Percentiles rank a stretch among this genome's conserved stretches.
phyloP scores from a whole-genome alignment of 2,329 filamentous ascomycete species.

The Chaetomiaceae sp. region DNA sequence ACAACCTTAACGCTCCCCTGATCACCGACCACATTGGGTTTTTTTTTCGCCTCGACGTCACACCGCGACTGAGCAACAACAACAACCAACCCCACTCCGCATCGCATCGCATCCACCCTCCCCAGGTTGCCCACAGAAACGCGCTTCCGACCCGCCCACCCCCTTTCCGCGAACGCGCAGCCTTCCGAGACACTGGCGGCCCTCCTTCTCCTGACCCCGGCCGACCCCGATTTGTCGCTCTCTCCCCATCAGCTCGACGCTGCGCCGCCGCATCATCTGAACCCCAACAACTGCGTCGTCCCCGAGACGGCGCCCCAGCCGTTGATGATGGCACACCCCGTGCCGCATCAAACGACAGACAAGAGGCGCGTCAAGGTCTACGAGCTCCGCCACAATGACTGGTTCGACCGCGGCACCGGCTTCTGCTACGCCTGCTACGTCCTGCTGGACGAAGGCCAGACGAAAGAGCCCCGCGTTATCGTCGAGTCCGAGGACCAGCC shows the following conservation, averaged over 20 bases:
- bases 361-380: conserved; percentile 94
- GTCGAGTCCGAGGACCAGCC: conserved; percentile 94
- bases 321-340: conserved; percentile 66
- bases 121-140: conserved; percentile 7
- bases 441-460: conserved; percentile 51
- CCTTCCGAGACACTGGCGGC: conserved; percentile 45
- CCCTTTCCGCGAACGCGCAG: conserved; percentile 30
- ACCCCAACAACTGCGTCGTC: conserved; percentile 45
- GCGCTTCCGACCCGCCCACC: conserved; percentile 36
- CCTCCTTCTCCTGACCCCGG: conserved; percentile 50
- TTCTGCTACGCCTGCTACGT: conserved; percentile 73
- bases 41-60: conserved; percentile 15
- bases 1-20: conserved; percentile 12
- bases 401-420: conserved; percentile 95
- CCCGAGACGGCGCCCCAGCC: conserved; percentile 53
- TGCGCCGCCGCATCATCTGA: conserved; percentile 45
- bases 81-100: conserved; percentile 3
- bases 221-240: conserved; percentile 52
- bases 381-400: conserved; percentile 97
- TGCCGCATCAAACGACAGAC: conserved; percentile 64
- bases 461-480: conserved; percentile 80
- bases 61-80: conserved; percentile 7
- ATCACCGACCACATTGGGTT: conserved; percentile 11
- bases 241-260: conserved; percentile 55
- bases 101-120: neutral